Base-by-base conservation (phyloP, 768 basidiomycete genomes). In the Rhodocollybia butyracea region DNA sequence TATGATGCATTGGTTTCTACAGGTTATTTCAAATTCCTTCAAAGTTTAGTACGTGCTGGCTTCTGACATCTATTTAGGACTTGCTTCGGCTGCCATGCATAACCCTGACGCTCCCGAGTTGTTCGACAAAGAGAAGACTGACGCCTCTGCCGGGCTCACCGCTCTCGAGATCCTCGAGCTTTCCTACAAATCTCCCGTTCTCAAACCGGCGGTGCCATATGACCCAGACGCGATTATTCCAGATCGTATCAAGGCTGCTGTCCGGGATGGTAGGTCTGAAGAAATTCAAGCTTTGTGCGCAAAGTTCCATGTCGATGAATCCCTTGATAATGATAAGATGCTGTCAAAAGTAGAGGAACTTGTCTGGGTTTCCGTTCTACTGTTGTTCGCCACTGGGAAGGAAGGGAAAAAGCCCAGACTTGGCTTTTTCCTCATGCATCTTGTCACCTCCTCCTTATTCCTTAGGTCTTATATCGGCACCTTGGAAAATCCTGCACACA, bases 381-480 rank as follows among this genome's bases (percentile, higher is more conserved):
- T 84, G 17, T 67, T 81, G 31, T 74, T 74, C 27, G 78, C 73
- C 0, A 76, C 78, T 0, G 73, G 81, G 22, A 76, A 73, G 59
- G 67, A 64, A 24, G 79, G 76, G 2, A 68, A 75, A 38, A 74
- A 77, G 59, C 78, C 79, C 6, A 70, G 82, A 3, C 63, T 84
- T 27, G 83, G 77, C 52, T 79, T 85, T 68, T 81, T 83, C 76
- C 66, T 85, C 50, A 80, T 82, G 81, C 84, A 85, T 60, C 60
- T 82, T 43, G 69, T 85, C 42, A 84, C 76, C 10, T 76, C 76
- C 32, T 72, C 79, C 7, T 60, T 83, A 4, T 82, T 83, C 66
- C 59, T 85, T 7, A 72, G 74, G 24, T 74, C 77, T 0, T 61
- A 79, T 34, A 58, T 80, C 32, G 61, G 62, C 10, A 65, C 66